Conservation (phyloP, 2,329 filamentous ascomycete genomes). For the Claviceps digitariae region DNA sequence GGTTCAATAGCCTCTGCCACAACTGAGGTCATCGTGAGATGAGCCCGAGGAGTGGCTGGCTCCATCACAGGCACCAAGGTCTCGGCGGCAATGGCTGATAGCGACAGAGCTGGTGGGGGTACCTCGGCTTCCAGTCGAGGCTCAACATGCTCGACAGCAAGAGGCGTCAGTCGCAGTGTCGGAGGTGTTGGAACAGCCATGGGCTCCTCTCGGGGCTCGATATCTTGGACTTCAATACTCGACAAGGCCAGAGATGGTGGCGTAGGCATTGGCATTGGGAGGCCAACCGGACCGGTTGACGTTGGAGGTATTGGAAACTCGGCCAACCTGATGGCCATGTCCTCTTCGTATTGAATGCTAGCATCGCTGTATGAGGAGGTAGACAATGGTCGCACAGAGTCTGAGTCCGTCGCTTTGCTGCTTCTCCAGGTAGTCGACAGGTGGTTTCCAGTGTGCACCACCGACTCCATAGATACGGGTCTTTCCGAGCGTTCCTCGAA, state of each 20-base stretch:
- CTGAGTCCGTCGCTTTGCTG: conserved; percentile 13
- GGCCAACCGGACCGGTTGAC: conserved; percentile 19
- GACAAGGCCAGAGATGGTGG: conserved; percentile 29
- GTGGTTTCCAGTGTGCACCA: conserved; percentile 17
- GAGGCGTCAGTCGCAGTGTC: conserved; percentile 14
- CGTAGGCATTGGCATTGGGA: conserved; percentile 18
- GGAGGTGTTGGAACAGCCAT: conserved; percentile 18
- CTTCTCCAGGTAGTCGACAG: conserved; percentile 14
- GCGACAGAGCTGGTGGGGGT: conserved; percentile 12
- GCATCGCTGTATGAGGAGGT: conserved; percentile 38
- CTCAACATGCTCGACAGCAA: conserved; percentile 18
- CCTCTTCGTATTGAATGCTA: conserved; percentile 35
- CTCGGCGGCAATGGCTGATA: conserved; percentile 20
- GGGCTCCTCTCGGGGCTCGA: conserved; percentile 29
- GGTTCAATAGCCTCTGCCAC: conserved; percentile 18
- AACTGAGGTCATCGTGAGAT: conserved; percentile 19
- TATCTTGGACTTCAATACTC: conserved; percentile 27
- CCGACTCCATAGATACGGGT: conserved; percentile 29
- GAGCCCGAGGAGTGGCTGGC: conserved; percentile 9
- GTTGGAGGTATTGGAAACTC: conserved; percentile 41
- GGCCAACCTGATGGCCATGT: conserved; percentile 37
- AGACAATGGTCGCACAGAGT: conserved; percentile 30
- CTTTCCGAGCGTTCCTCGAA: conserved; percentile 11
- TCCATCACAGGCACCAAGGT: conserved; percentile 20
- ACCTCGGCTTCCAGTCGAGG: conserved; percentile 14